Percentiles rank a stretch among this genome's conserved stretches.
phyloP scores from a whole-genome alignment of 805 yeast species.

The Metschnikowia similis region DNA sequence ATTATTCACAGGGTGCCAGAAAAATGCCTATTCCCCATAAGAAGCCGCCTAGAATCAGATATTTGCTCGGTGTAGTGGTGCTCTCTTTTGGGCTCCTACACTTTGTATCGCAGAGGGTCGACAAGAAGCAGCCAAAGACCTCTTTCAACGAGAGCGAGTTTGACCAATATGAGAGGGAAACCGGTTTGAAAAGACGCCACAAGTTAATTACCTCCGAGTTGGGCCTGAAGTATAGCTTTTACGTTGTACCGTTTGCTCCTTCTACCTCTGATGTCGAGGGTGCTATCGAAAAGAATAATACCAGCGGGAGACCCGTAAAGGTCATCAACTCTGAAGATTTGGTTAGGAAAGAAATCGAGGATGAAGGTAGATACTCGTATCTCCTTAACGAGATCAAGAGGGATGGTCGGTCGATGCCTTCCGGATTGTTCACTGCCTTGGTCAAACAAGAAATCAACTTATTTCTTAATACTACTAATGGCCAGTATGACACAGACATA shows the following conservation, averaged over 20 bases:
- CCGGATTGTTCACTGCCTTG: constrained; percentile 50
- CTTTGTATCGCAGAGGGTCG: constrained; percentile 27
- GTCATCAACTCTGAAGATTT: constrained; percentile 50
- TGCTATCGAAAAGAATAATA: constrained; percentile 12
- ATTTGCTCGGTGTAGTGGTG: constrained; percentile 32
- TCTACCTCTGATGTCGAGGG: constrained; percentile 19
- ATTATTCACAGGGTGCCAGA: constrained; percentile 2
- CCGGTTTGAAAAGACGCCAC: constrained; percentile 49
- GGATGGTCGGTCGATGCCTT: constrained; percentile 28
- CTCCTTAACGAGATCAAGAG: constrained; percentile 44
- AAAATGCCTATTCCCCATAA: constrained; percentile 7
- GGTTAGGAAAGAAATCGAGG: constrained; percentile 42
- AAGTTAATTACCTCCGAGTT: constrained; percentile 37
- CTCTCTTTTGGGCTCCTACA: constrained; percentile 31
- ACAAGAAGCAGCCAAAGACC: constrained; percentile 31
- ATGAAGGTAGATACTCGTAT: constrained; percentile 47
- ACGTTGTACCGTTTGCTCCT: constrained; percentile 34
- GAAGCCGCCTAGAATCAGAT: constrained; percentile 30
- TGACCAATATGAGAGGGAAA: constrained; percentile 42
- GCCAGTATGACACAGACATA: constrained; percentile 43
- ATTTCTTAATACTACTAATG: constrained; percentile 32
- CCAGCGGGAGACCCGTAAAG: constrained; percentile 24
- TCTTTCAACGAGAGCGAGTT: constrained; percentile 49
- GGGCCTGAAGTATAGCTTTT: constrained; percentile 38
- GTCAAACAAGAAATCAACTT: constrained; percentile 35